A percentile compares a stretch with the other conserved stretches of the same genome.
Conservation (phyloP, 768 basidiomycete genomes). For the Trametes elegans region DNA sequence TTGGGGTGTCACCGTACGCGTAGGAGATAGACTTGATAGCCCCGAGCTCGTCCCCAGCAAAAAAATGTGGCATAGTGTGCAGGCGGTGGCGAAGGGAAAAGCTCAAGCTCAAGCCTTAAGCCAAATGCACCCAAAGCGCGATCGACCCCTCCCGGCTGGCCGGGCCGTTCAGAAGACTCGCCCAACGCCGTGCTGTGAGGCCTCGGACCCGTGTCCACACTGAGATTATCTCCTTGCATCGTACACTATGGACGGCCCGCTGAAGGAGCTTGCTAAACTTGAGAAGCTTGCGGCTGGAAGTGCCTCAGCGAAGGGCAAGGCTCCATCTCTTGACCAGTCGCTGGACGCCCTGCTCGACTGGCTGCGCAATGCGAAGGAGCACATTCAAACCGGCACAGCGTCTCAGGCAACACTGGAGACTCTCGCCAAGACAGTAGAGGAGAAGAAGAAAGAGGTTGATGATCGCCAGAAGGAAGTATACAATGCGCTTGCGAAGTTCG, state of each 20-base stretch:
- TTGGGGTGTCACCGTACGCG: slow-evolving; percentile 26
- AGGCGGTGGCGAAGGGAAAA: background rate
- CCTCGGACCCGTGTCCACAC: too few species aligned
- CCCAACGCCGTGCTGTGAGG: background rate
- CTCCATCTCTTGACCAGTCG: slow-evolving; percentile 53
- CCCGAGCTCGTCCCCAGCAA: slow-evolving; percentile 78
- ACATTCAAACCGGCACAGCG: slow-evolving; percentile 46
- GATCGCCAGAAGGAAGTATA: slow-evolving; percentile 90
- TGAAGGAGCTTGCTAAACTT: slow-evolving; percentile 79
- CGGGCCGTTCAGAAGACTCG: too few species aligned
- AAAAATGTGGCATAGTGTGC: slow-evolving; percentile 58
- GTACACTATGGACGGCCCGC: slow-evolving; percentile 60
- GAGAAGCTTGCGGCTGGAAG: slow-evolving; percentile 54
- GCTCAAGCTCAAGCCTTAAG: background rate
- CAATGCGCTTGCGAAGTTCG: slow-evolving; percentile 68
- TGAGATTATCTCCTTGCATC: too few species aligned
- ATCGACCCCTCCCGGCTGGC: too few species aligned
- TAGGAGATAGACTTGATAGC: slow-evolving; percentile 63
- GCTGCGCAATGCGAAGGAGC: slow-evolving; percentile 54
- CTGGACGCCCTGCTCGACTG: slow-evolving; percentile 62
- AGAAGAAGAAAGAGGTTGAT: slow-evolving; percentile 80
- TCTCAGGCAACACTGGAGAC: slow-evolving; percentile 48
- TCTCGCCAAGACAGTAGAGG: slow-evolving; percentile 59
- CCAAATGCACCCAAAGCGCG: too few species aligned
- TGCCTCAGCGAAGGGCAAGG: slow-evolving; percentile 46